Evolutionary conservation across 805 yeast species (phyloP).

Genomic region (Scheffersomyces coipomensis): DNA sequence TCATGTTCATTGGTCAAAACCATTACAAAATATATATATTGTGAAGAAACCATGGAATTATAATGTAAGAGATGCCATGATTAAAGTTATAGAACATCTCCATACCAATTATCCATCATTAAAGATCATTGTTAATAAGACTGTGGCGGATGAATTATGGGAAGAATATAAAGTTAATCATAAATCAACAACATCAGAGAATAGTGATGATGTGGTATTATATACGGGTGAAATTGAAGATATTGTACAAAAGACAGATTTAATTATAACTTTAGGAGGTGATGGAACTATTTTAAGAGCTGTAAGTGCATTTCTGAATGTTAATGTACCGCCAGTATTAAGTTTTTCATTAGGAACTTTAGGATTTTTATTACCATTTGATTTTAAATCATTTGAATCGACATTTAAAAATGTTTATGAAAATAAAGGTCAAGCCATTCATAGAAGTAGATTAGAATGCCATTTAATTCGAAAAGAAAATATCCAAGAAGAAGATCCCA

Average conservation of each 20-base stretch:
- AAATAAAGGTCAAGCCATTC: conserved; percentile 68
- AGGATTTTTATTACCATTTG: conserved; percentile 88
- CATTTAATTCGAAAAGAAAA: conserved; percentile 42
- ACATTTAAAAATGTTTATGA: conserved; percentile 68
- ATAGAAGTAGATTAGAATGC: conserved; percentile 78
- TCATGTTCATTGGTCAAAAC: conserved; percentile 62
- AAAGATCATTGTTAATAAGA: conserved; percentile 74
- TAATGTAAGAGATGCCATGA: conserved; percentile 63
- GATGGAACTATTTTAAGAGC: conserved; percentile 92
- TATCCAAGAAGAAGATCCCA: conserved; percentile 1
- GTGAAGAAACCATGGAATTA: conserved; percentile 84
- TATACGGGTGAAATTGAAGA: conserved; percentile 60
- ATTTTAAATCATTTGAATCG: conserved; percentile 56
- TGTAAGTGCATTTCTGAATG: conserved; percentile 70
- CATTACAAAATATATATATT: conserved; percentile 71
- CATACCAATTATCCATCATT: conserved; percentile 64
- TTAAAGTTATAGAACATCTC: conserved; percentile 59
- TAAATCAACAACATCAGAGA: conserved; percentile 21
- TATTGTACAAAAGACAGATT: conserved; percentile 66
- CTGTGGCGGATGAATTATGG: conserved; percentile 69
- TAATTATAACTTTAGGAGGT: conserved; percentile 89
- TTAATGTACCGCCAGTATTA: conserved; percentile 82
- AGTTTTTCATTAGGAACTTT: conserved; percentile 88
- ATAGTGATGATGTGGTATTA: conserved; percentile 19
- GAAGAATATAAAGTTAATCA: conserved; percentile 14